Evolutionary conservation across 2,329 filamentous ascomycete genomes (phyloP).

Genomic region (Nigrospora oryzae): DNA sequence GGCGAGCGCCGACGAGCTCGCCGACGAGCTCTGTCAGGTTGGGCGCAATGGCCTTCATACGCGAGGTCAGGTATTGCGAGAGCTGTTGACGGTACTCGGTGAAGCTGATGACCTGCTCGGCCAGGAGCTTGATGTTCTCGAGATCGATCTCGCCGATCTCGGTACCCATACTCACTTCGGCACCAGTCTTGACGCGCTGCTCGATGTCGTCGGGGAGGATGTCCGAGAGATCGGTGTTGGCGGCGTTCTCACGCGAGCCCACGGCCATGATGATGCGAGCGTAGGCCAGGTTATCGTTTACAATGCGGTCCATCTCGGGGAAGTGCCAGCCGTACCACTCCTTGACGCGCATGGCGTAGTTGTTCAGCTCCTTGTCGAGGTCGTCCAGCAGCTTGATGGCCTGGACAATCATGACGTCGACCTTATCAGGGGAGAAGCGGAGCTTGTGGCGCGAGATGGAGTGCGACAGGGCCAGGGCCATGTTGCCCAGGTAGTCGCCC

Average conservation of each 20-base stretch:
- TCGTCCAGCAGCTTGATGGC: slow-evolving; percentile 91
- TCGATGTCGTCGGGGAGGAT: slow-evolving; percentile 96
- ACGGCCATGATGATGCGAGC: slow-evolving; percentile 79
- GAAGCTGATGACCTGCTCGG: slow-evolving; percentile 87
- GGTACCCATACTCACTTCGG: slow-evolving; percentile 96
- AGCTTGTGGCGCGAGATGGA: slow-evolving; percentile 95
- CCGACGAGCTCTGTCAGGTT: slow-evolving; percentile 92
- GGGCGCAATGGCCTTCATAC: slow-evolving; percentile 94
- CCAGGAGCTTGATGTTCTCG: slow-evolving; percentile 83
- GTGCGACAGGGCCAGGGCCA: slow-evolving; percentile 93
- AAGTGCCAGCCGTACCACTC: slow-evolving; percentile 99
- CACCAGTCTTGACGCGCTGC: slow-evolving; percentile 80
- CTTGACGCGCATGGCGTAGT: slow-evolving; percentile 97
- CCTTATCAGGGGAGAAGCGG: slow-evolving; percentile 97
- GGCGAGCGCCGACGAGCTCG: slow-evolving; percentile 84
- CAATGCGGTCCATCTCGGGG: slow-evolving; percentile 92
- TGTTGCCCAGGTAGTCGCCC: slow-evolving; percentile 81
- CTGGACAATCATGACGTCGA: slow-evolving; percentile 99
- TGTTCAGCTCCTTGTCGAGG: slow-evolving; percentile 97
- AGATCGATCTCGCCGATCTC: slow-evolving; percentile 92
- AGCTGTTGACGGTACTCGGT: slow-evolving; percentile 85
- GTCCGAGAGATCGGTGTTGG: slow-evolving; percentile 71
- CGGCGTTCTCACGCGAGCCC: slow-evolving; percentile 78
- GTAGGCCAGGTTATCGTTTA: slow-evolving; percentile 95
- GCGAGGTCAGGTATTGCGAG: slow-evolving; percentile 78